These are phyloP conservation scores for Blastosporella zonata DNA, from an alignment of 1,284 basidiomycete species.

Conservation along the genomic window DNA sequence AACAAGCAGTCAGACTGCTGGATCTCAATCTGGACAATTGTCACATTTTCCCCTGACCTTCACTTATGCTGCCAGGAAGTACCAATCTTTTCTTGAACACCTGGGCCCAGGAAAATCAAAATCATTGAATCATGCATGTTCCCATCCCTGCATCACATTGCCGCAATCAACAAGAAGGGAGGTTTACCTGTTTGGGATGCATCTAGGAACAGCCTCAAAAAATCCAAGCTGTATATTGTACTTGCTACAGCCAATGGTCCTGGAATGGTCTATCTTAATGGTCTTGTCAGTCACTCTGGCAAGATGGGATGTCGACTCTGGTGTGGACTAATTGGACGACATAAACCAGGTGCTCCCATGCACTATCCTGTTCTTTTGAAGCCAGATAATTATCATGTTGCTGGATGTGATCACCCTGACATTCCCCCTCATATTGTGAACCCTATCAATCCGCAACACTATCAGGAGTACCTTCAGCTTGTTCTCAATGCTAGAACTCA, in stretches of 20 bases:
- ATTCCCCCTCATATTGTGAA: conserved; percentile 7
- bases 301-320: conserved; percentile 27
- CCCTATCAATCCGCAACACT: conserved; percentile 5
- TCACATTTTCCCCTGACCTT: conserved; percentile 5
- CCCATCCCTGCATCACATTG: conserved; percentile 28
- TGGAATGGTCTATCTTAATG: conserved; percentile 28
- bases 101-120: conserved; percentile 2
- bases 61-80: conserved; percentile 2
- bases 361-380: conserved; percentile 25
- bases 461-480: conserved; percentile 7
- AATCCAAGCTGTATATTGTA: conserved; percentile 21
- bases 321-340: conserved; percentile 26
- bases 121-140: background rate
- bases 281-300: conserved; percentile 33
- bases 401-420: conserved; percentile 21
- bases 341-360: conserved; percentile 15
- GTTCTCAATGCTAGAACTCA: conserved; percentile 6
- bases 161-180: conserved; percentile 24
- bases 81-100: conserved; percentile 12
- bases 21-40: conserved; percentile 14
- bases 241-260: conserved; percentile 31
- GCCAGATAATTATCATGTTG: conserved; percentile 17
- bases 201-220: conserved; percentile 1
- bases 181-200: conserved; percentile 32
- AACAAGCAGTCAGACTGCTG: conserved; percentile 16